These are phyloP conservation scores for Clitopilus passeckerianus DNA, from an alignment of 768 basidiomycete species.

Conservation along the genomic window DNA sequence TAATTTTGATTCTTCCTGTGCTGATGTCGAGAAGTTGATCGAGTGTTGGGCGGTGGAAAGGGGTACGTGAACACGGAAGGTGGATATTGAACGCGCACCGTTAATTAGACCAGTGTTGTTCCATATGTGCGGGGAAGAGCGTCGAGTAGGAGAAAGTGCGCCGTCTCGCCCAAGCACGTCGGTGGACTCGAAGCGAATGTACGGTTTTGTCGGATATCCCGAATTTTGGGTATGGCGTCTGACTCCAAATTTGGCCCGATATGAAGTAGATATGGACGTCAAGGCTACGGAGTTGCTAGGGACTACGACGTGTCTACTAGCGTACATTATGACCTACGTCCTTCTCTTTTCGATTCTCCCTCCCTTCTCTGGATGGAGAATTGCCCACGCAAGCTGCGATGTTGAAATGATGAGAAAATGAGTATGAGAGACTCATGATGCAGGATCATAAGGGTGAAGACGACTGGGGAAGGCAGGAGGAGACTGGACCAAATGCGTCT, in stretches of 20 bases:
- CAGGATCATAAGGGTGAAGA: not conserved
- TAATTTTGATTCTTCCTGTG: not conserved
- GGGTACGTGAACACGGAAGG: not conserved
- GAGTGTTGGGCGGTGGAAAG: not conserved
- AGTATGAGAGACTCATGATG: not conserved
- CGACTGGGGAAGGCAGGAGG: not conserved
- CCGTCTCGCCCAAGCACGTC: not conserved
- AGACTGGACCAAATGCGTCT: constrained; percentile 5
- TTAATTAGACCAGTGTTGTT: not conserved
- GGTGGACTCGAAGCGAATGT: not conserved
- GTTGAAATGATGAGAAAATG: not conserved
- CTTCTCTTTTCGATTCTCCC: not conserved
- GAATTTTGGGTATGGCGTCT: not conserved
- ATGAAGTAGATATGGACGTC: not conserved
- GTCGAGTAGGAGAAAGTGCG: not conserved
- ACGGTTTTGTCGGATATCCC: not conserved
- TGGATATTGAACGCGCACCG: not conserved
- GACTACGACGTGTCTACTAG: not conserved
- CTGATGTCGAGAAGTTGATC: constrained; percentile 1
- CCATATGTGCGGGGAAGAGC: not conserved
- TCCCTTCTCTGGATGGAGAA: not conserved
- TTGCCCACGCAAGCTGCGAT: not conserved
- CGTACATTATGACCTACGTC: not conserved
- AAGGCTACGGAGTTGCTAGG: not conserved
- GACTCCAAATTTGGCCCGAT: not conserved